Evolutionary conservation across 352 stramenopile species (phyloP), one percentile per base, ranked within the genome.

Genomic region (Globisporangium abappressorium): DNA sequence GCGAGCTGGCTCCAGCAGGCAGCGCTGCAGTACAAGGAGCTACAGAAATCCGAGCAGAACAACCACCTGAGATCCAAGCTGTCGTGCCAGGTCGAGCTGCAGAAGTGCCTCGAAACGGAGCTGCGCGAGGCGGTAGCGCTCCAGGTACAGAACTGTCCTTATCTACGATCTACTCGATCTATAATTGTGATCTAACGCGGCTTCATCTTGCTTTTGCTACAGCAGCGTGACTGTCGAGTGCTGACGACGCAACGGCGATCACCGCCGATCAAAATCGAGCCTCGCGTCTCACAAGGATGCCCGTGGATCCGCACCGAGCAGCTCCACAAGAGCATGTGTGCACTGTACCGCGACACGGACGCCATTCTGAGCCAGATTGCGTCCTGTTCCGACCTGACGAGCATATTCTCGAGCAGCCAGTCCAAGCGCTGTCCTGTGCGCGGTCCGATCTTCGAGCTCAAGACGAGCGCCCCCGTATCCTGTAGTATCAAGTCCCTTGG

Each of bases 1-100:
- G 76, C 75, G 0, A 75, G 82, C 20, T 89, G 80, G 80, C 68
- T 85, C 38, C 69, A 69, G 36, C 61, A 86, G 9, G 80, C 80
- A 22, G 80, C 68, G 28, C 66, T 75, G 5, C 78, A 89, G 56
- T 84, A 79, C 68, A 59, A 77, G 24, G 74, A 82, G 62, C 72
- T 76, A 22, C 73, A 84, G 66, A 69, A 73, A 38, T 68, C 78
- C 0, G 26, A 58, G 26, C 22, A 76, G 34, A 84, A 83, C 65
- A 65, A 69, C 26, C 74, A 70, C 15, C 65, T 87, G 8, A 82
- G 79, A 26, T 68, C 63, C 11, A 74, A 74, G 20, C 54, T 87
- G 38, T 59, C 75, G 38, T 65, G 68, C 20, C 79, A 87, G 65
- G 70, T 83, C 56, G 78, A 85, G 56, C 66, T 87, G 49, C 61